phyloP scores from a whole-genome alignment of 2,329 filamentous ascomycete species.

The Fusarium haematococcum region DNA sequence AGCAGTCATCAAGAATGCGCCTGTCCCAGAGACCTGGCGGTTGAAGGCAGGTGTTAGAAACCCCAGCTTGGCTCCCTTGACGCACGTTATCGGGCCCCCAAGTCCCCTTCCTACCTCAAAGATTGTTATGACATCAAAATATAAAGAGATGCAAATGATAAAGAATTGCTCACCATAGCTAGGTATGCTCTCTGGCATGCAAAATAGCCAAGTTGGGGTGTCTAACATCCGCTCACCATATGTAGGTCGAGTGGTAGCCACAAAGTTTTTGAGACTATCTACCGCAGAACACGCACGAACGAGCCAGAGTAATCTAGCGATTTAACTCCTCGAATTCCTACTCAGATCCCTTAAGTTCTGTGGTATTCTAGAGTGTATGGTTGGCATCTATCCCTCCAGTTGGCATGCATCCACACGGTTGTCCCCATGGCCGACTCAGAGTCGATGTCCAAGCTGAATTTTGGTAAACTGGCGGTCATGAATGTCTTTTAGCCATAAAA shows the following conservation, averaged over 20 bases:
- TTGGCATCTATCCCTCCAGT: neutral
- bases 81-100: rapidly evolving
- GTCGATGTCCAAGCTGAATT: neutral
- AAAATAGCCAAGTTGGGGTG: neutral
- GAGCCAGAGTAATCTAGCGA: neutral
- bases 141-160: neutral
- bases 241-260: neutral
- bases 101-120: neutral
- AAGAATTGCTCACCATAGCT: neutral
- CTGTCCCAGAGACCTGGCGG: neutral
- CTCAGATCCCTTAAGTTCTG: neutral
- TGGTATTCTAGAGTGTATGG: no score
- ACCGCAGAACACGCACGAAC: neutral
- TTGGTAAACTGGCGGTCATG: neutral
- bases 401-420: neutral
- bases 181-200: neutral
- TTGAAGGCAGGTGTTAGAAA: neutral
- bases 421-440: no score
- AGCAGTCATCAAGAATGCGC: neutral
- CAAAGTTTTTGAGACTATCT: neutral
- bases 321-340: no score
- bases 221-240: neutral
- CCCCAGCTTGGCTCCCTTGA: neutral
- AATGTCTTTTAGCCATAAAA: neutral
- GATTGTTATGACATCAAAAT: neutral